These are phyloP conservation scores for Fomitopsis betulina DNA, from an alignment of 1,284 basidiomycete genomes.

Conservation along the genomic window DNA sequence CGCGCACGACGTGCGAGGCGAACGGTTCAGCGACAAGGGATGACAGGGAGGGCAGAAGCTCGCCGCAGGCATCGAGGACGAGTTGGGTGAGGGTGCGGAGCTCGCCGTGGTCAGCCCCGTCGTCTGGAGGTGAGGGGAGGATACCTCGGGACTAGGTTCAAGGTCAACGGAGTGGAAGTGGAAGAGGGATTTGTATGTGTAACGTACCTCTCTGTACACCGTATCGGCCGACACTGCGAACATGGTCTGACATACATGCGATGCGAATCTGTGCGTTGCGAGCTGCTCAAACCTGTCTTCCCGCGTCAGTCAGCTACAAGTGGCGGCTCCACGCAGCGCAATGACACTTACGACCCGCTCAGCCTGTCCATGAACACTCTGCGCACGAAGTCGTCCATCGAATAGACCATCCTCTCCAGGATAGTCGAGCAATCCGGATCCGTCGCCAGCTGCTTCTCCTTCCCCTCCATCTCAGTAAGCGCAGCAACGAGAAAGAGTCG, in stretches of 20 bases:
- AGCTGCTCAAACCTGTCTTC: constrained; percentile 58
- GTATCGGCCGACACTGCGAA: constrained; percentile 73
- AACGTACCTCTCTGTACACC: constrained; percentile 73
- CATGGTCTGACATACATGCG: constrained; percentile 90
- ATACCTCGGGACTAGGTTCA: constrained; percentile 53
- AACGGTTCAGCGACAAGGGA: constrained; percentile 77
- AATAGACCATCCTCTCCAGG: constrained; percentile 82
- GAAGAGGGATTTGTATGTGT: background rate
- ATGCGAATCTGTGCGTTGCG: constrained; percentile 80
- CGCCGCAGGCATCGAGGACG: constrained; percentile 65
- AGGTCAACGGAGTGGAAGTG: background rate
- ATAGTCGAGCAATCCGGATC: constrained; percentile 90
- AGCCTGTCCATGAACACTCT: constrained; percentile 85
- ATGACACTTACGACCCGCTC: constrained; percentile 70
- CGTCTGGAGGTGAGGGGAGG: constrained; percentile 45
- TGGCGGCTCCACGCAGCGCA: constrained; percentile 1
- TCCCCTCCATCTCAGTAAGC: constrained; percentile 76
- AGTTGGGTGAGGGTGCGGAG: constrained; percentile 72
- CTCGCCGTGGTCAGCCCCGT: constrained; percentile 51
- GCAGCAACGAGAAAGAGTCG: constrained; percentile 83
- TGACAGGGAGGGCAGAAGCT: constrained; percentile 61
- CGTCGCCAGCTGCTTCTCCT: constrained; percentile 85
- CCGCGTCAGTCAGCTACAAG: constrained; percentile 18
- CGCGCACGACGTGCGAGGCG: constrained; percentile 83
- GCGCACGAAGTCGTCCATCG: constrained; percentile 91